Percentiles rank a stretch among this genome's conserved stretches.
Evolutionary conservation across 345 rosid genomes (phyloP).

Genomic region (Hibiscus syriacus): DNA sequence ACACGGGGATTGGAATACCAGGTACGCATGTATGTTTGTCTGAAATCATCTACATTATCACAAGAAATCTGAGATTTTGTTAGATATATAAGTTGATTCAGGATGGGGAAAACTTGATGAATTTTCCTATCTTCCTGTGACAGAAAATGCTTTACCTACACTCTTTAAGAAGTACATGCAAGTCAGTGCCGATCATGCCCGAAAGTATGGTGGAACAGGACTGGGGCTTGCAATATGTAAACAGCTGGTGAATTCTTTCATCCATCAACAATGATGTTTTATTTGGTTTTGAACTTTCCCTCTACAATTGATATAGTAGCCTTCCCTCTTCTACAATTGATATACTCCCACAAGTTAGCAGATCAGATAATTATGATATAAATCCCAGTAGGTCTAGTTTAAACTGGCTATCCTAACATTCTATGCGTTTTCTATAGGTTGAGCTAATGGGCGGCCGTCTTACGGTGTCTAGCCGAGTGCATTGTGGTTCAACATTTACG

Average conservation of each 20-base stretch:
- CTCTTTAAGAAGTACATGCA: no score
- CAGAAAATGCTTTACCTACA: constrained; percentile 83
- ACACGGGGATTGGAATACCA: constrained; percentile 97
- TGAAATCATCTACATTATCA: not conserved
- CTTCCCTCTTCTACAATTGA: not conserved
- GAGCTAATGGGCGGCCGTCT: constrained; percentile 95
- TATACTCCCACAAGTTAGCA: not conserved
- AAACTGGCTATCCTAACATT: no score
- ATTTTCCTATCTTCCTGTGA: constrained; percentile 12
- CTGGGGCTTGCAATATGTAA: no score
- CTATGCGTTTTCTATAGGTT: constrained; percentile 40
- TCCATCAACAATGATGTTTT: not conserved
- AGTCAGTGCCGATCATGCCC: no score
- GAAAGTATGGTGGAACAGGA: no score
- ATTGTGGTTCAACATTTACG: no score
- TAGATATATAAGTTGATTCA: not conserved
- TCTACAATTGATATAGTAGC: not conserved
- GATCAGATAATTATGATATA: not conserved
- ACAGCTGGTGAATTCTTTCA: constrained; percentile 37
- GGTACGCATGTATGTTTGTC: constrained; percentile 25
- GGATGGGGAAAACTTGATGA: not conserved
- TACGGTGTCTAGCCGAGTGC: constrained; percentile 74
- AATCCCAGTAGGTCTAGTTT: not conserved
- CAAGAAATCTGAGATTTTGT: not conserved
- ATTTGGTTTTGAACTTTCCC: not conserved